phyloP scores from a whole-genome alignment of 106 monocot genomes.

The Phalaenopsis aphrodite region DNA sequence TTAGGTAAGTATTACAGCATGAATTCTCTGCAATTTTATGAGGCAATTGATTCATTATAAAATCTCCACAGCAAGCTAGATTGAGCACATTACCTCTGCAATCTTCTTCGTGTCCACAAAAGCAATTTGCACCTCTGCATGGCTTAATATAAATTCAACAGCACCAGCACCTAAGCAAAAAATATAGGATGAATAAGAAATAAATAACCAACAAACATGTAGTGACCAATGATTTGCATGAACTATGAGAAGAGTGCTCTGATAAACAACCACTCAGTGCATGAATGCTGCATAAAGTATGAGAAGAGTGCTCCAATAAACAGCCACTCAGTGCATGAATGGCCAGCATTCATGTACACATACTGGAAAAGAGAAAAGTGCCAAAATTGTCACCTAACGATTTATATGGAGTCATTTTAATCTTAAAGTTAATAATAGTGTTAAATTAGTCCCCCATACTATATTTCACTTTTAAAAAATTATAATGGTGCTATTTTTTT shows the following conservation, averaged over 20 bases:
- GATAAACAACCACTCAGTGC: not conserved
- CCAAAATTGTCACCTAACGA: too few relatives aligned
- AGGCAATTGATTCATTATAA: not conserved
- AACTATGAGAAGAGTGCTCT: not conserved
- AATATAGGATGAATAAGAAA: slow-evolving; percentile 2
- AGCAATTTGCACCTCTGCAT: slow-evolving; percentile 74
- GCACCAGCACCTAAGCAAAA: slow-evolving; percentile 64
- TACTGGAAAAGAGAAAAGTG: not conserved
- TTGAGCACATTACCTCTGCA: slow-evolving; percentile 45
- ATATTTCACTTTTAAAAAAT: too few relatives aligned
- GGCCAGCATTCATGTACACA: not conserved
- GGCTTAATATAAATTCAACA: slow-evolving; percentile 76
- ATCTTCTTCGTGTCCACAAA: slow-evolving; percentile 90
- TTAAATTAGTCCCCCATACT: too few relatives aligned
- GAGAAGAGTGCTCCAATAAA: not conserved
- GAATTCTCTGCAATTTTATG: not conserved
- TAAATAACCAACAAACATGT: not conserved
- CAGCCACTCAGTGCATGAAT: too few relatives aligned
- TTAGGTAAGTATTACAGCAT: not conserved
- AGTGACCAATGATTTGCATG: not conserved
- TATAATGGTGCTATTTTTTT: too few relatives aligned
- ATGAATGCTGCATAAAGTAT: not conserved
- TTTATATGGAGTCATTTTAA: too few relatives aligned
- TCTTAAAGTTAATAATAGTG: too few relatives aligned
- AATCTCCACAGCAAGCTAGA: not conserved